A percentile compares a stretch with the other conserved stretches of the same genome.
Conservation (phyloP, 768 basidiomycete species). For the Tylopilus vinaceipallidus region DNA sequence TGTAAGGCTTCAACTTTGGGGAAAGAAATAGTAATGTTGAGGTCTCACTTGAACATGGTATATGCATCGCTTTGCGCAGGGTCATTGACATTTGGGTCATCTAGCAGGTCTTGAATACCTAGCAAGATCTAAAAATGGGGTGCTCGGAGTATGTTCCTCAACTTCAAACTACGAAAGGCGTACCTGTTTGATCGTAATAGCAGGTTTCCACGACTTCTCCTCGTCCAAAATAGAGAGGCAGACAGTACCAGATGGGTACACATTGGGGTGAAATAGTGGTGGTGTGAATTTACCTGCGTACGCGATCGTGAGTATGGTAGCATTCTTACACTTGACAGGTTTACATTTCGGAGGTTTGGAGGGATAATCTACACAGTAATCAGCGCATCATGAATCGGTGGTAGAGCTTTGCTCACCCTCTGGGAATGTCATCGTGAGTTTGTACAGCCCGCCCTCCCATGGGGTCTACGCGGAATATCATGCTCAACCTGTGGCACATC, state of each 20-base stretch:
- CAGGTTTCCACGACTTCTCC: conserved; percentile 98
- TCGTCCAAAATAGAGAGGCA: conserved; percentile 98
- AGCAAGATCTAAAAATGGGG: conserved; percentile 69
- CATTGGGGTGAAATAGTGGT: conserved; percentile 95
- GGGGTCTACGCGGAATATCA: conserved; percentile 61
- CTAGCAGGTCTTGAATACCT: conserved; percentile 93
- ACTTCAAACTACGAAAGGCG: conserved; percentile 9
- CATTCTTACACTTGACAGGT: conserved; percentile 24
- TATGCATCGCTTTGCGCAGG: conserved; percentile 99
- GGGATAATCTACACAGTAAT: conserved; percentile 69
- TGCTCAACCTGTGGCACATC: conserved; percentile 11
- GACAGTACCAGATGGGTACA: conserved; percentile 98
- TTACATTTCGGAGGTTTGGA: conserved; percentile 92
- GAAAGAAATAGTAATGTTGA: background rate
- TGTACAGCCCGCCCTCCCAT: conserved; percentile 97
- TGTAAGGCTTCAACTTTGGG: conserved; percentile 30
- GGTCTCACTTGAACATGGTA: conserved; percentile 93
- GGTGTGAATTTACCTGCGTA: conserved; percentile 91
- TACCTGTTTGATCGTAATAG: conserved; percentile 98
- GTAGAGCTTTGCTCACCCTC: conserved; percentile 69
- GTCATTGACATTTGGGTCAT: conserved; percentile 95
- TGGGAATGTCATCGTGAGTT: conserved; percentile 91
- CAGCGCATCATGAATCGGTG: too few relatives aligned
- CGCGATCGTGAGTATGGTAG: conserved; percentile 4
- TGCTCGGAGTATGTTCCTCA: background rate